Evolutionary conservation across 1,284 basidiomycete species (phyloP).

Genomic region (Fomitiporia mediterranea): DNA sequence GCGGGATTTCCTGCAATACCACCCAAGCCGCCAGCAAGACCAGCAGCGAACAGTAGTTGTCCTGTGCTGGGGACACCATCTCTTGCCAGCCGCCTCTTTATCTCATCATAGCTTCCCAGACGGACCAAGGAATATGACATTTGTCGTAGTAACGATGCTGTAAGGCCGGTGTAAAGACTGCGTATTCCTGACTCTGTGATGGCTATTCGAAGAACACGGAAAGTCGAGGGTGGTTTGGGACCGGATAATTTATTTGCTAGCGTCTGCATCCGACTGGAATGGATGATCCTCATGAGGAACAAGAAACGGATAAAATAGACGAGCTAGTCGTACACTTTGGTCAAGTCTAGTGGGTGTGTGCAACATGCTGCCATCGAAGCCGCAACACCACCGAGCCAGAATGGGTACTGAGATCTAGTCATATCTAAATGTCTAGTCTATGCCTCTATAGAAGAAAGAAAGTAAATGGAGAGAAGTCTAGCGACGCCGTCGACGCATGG

Average conservation of each 20-base stretch:
- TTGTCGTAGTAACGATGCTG: slow-evolving; percentile 82
- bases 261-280: slow-evolving; percentile 73
- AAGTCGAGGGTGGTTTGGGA: slow-evolving; percentile 47
- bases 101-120: slow-evolving; percentile 79
- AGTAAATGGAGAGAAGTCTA: neutral
- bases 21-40: slow-evolving; percentile 72
- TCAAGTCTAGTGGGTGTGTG: slow-evolving; percentile 83
- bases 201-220: slow-evolving; percentile 52
- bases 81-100: slow-evolving; percentile 49
- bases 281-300: slow-evolving; percentile 1
- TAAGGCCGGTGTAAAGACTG: slow-evolving; percentile 79
- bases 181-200: slow-evolving; percentile 58
- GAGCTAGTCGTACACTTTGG: slow-evolving; percentile 62
- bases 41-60: slow-evolving; percentile 58
- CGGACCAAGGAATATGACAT: slow-evolving; percentile 91
- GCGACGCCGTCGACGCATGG: slow-evolving; percentile 15
- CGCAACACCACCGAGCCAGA: slow-evolving; percentile 17
- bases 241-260: slow-evolving; percentile 34
- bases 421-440: slow-evolving; percentile 6
- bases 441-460: neutral
- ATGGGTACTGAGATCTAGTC: slow-evolving; percentile 13
- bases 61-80: slow-evolving; percentile 38
- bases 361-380: slow-evolving; percentile 66
- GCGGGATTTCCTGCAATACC: slow-evolving; percentile 79
- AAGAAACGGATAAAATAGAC: slow-evolving; percentile 14